phyloP scores from a whole-genome alignment of 1,284 basidiomycete genomes.

The Rhodotorula sp. region DNA sequence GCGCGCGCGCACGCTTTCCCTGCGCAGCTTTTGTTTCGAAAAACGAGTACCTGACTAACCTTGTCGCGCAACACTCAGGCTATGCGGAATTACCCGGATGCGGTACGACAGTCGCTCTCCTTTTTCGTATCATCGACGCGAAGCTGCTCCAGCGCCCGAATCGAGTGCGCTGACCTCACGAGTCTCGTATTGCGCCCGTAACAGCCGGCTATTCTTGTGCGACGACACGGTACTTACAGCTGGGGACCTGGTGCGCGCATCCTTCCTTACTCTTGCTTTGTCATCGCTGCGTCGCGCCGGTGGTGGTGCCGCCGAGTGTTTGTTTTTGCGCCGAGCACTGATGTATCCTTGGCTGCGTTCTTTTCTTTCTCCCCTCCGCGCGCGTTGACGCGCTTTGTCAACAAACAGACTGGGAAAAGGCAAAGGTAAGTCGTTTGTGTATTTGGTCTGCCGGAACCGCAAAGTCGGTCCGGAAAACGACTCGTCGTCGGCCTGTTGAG shows the following conservation, averaged over 20 bases:
- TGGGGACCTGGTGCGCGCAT: slow-evolving; percentile 33
- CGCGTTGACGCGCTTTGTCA: not conserved
- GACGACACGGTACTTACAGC: slow-evolving; percentile 62
- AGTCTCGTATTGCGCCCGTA: too few relatives aligned
- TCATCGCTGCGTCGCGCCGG: not conserved
- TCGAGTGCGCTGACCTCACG: too few relatives aligned
- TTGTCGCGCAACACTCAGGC: slow-evolving; percentile 52
- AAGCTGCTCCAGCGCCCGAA: too few relatives aligned
- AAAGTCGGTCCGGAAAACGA: not conserved
- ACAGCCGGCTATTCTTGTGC: slow-evolving; percentile 68
- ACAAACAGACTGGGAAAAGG: slow-evolving; percentile 70
- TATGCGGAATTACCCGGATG: slow-evolving; percentile 72
- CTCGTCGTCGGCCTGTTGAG: not conserved
- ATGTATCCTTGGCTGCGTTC: not conserved
- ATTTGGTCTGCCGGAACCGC: not conserved
- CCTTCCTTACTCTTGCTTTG: not conserved
- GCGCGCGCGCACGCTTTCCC: too few relatives aligned
- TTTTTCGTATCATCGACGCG: too few relatives aligned
- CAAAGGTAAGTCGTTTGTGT: slow-evolving; percentile 61
- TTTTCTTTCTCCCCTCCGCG: too few relatives aligned
- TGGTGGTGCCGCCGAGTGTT: too few relatives aligned
- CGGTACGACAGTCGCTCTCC: slow-evolving; percentile 46
- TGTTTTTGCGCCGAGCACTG: not conserved
- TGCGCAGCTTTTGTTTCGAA: not conserved
- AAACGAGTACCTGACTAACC: not conserved